Conservation (phyloP, 352 stramenopile genomes). For the Aphanomyces cochlioides region DNA sequence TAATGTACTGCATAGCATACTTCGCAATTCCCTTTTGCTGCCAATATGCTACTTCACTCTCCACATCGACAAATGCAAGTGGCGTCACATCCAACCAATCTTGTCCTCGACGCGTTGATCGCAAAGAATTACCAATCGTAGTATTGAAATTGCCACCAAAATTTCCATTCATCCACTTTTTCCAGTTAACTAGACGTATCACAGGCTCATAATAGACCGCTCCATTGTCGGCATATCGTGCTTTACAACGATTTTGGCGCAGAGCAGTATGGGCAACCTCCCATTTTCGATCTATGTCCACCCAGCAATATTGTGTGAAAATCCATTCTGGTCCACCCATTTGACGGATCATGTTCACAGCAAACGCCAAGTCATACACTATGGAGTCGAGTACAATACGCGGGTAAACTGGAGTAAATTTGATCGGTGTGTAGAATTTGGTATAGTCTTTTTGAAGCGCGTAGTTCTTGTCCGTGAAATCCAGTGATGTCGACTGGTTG, state of each 20-base stretch:
- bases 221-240: not conserved
- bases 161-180: not conserved
- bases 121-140: not conserved
- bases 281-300: constrained; percentile 19
- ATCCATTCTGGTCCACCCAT: not conserved
- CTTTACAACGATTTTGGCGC: constrained; percentile 9
- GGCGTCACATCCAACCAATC: not conserved
- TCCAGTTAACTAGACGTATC: constrained; percentile 3
- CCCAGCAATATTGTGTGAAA: constrained; percentile 16
- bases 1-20: constrained; percentile 16
- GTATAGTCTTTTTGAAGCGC: not conserved
- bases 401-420: not conserved
- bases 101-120: not conserved
- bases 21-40: not conserved
- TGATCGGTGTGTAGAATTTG: constrained; percentile 8
- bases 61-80: not conserved
- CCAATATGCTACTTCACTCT: constrained; percentile 5
- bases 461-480: not conserved
- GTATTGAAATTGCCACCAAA: not conserved
- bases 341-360: not conserved
- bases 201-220: constrained; percentile 11
- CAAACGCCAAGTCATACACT: not conserved
- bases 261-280: constrained; percentile 13
- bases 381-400: not conserved
- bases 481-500: not conserved